Conservation (phyloP, 2,329 filamentous ascomycete genomes). For the Colletotrichum paranaense region DNA sequence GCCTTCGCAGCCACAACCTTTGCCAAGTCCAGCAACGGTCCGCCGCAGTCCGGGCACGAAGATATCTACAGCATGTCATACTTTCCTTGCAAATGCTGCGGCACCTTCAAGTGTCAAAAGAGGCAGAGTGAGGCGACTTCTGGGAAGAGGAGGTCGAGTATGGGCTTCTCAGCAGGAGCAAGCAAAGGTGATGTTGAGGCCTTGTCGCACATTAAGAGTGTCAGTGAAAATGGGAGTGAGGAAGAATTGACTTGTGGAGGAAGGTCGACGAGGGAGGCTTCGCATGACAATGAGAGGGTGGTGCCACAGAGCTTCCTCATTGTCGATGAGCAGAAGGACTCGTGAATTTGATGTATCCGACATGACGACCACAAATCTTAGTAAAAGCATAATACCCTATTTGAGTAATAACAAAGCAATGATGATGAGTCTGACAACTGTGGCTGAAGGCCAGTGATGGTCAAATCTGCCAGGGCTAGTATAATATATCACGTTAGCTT, state of each 20-base stretch:
- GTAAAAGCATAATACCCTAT: neutral
- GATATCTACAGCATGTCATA: constrained; percentile 12
- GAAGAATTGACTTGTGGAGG: constrained; percentile 18
- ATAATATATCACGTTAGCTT: rapidly evolving
- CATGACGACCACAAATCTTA: neutral
- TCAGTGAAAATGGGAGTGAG: constrained; percentile 17
- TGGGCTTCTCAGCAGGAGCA: neutral
- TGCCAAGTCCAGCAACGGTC: neutral
- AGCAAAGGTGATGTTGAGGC: neutral
- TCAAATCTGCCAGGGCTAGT: too few species aligned
- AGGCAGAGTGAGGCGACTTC: neutral
- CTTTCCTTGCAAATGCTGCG: constrained; percentile 15
- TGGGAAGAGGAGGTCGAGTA: constrained; percentile 1
- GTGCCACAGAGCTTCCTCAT: constrained; percentile 5
- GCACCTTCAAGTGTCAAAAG: constrained; percentile 11
- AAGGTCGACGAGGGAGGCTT: neutral
- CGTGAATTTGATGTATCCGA: neutral
- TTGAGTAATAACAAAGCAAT: neutral
- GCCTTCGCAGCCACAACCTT: neutral
- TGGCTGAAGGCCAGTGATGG: too few species aligned
- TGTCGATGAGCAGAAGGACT: neutral
- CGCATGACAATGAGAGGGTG: neutral
- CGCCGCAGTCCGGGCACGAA: neutral
- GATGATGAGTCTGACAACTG: neutral
- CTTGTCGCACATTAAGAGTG: neutral